Evolutionary conservation across 1,284 basidiomycete genomes (phyloP), one percentile per base, ranked within the genome.

Genomic region (Sutorius eximius): DNA sequence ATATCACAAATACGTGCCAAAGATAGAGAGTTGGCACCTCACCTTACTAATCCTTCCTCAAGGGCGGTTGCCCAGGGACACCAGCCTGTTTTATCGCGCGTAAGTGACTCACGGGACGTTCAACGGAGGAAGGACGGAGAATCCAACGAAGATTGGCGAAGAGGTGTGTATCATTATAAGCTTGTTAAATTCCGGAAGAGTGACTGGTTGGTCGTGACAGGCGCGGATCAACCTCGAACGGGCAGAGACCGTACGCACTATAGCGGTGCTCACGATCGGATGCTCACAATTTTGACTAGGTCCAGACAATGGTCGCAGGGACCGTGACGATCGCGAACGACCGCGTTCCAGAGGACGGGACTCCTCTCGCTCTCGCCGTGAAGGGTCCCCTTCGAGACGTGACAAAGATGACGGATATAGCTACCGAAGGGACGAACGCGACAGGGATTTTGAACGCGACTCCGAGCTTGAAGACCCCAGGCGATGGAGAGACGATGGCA

Each of bases 401-500:
- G 67, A 71, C n/a, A 71, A 69, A 55, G 74, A 75, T 42, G 73
- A 74, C 10, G 57, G 65, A 46, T 59, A 63, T 51, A 53, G 33
- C 48, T 53, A 47, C 49, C 67, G 72, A 46, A 69, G 57, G 49
- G 65, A 74, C 20, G 74, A 75, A 41, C 75, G 73, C 20, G 69
- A 72, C 32, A 68, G 62, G 38, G 65, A 66, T 46, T 37, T 60
- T 29, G 77, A 79, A 16, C 71, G 75, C 20, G 78, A 86, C 33
- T 71, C 66, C 16, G 82, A 82, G 20, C 53, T 55, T 10, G 86
- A 87, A 44, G 86, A 89, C 59, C 72, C 83, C 27, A 76, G 87
- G 50, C 78, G 83, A 53, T 90, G 87, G 87, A 77, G 86, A 62
- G 87, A 90, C 61, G 87, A 90, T 61, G 87, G 88, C n/a, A 87